Evolutionary conservation across 2,329 filamentous ascomycete species (phyloP).

Genomic region (Curvularia lunata): DNA sequence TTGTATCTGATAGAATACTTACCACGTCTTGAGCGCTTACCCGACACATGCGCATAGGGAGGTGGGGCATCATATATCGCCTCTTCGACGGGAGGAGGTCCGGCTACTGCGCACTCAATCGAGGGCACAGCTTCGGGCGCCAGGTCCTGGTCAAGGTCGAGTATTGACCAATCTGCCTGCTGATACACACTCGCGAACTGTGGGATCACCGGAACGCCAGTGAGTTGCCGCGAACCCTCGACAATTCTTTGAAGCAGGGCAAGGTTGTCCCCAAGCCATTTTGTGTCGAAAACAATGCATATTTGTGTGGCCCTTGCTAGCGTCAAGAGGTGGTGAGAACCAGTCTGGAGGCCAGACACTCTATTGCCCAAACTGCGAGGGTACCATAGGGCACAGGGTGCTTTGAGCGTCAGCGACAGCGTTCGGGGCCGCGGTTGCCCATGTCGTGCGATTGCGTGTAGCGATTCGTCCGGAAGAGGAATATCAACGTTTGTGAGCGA

Average conservation of each 20-base stretch:
- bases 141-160: neutral
- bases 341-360: neutral
- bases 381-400: slow-evolving; percentile 12
- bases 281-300: slow-evolving; percentile 8
- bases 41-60: slow-evolving; percentile 7
- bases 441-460: slow-evolving; percentile 8
- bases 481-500: slow-evolving; percentile 1
- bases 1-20: neutral
- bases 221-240: slow-evolving; percentile 2
- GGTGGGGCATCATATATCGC: slow-evolving; percentile 9
- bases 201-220: slow-evolving; percentile 2
- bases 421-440: slow-evolving; percentile 8
- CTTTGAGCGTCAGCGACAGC: slow-evolving; percentile 8
- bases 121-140: neutral
- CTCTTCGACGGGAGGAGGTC: neutral
- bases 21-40: slow-evolving; percentile 8
- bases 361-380: slow-evolving; percentile 1
- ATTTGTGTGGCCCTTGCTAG: slow-evolving; percentile 8
- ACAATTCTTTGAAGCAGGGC: slow-evolving; percentile 2
- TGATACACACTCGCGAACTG: slow-evolving; percentile 7
- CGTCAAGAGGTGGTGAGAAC: slow-evolving; percentile 3
- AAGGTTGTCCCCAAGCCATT: slow-evolving; percentile 7
- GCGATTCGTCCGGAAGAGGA: neutral
- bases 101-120: slow-evolving; percentile 2
- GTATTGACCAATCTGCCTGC: slow-evolving; percentile 7